These are phyloP conservation scores for Leccinum variicolor DNA, from an alignment of 768 basidiomycete genomes.

Conservation along the genomic window DNA sequence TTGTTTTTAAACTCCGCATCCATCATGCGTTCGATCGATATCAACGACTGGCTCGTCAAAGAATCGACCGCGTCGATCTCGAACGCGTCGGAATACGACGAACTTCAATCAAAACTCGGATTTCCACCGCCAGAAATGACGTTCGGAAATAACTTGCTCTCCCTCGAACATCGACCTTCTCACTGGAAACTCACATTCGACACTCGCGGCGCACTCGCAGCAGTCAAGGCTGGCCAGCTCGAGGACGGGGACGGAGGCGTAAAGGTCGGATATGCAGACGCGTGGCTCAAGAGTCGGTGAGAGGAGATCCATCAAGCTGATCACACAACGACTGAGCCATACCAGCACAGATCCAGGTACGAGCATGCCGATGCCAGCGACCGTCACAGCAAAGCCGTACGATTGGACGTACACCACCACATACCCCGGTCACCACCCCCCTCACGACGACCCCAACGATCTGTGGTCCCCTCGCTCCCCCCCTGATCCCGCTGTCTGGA, in stretches of 20 bases:
- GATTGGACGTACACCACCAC: constrained; percentile 98
- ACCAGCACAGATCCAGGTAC: constrained; percentile 67
- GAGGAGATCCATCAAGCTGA: neutral
- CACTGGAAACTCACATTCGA: constrained; percentile 68
- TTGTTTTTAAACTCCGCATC: neutral
- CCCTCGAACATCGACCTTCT: constrained; percentile 59
- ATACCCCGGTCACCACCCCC: constrained; percentile 60
- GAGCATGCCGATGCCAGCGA: constrained; percentile 61
- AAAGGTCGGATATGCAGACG: constrained; percentile 91
- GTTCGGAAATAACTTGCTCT: constrained; percentile 80
- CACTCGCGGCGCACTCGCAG: constrained; percentile 60
- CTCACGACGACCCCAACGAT: constrained; percentile 6
- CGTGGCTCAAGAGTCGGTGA: constrained; percentile 88
- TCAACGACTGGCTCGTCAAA: constrained; percentile 67
- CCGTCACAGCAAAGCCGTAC: constrained; percentile 78
- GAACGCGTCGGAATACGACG: constrained; percentile 70
- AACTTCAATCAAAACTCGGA: constrained; percentile 57
- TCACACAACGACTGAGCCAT: neutral
- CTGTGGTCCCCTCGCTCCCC: neutral
- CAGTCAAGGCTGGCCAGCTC: constrained; percentile 74
- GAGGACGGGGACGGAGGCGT: constrained; percentile 85
- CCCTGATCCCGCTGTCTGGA: constrained; percentile 40
- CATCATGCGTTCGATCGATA: constrained; percentile 48
- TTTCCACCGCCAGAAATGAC: constrained; percentile 96
- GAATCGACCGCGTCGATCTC: constrained; percentile 77